Base-by-base conservation (phyloP, 78 protist genomes). In the Protostelium mycophagum region DNA sequence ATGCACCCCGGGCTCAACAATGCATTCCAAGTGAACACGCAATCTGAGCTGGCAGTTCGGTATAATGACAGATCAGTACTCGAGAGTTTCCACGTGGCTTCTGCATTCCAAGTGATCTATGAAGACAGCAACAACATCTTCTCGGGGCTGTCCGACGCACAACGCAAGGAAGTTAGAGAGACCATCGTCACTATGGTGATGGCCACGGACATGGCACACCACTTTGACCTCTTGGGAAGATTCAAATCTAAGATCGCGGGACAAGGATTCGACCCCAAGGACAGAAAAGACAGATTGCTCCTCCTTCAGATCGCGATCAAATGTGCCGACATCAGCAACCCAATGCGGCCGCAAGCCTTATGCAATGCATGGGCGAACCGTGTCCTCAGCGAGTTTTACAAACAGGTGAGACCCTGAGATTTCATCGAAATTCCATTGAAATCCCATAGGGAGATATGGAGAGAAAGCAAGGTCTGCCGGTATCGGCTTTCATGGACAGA, bases 401-500 rank as follows among this genome's bases (percentile, higher is more conserved):
- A 36, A 36, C 95, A 93, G 85, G 90, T 0, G 38, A 34, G 0
- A 23, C 0, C 0, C 35, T 28, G 0, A 28, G 28, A 34, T 28
- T 35, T 9, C 16, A 28, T 1, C 31, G 38, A 29, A n/a, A 86
- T 10, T 28, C 63, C 1, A 25, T 5, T 86, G 35, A 1, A n/a
- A 9, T 16, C 87, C 87, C 25, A 1, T 5, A 94, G 88, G 98
- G 98, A 23, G 98, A 96, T 63, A 35, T 90, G 35, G 98, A 96
- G 37, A 87, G 83, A 36, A 25, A 83, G 38, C 29, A 34, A n/a
- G 85, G 91, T n/a, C 38, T 95, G 63, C 90, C 93, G 35, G 37
- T 95, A 38, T 94, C 96, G 28, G 87, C 98, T 23, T 96, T 96
- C 83, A 92, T 87, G 94, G 95, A 96, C 88, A 36, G 97, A 51